Base-by-base conservation (phyloP, 1,139 yeast species). In the Candida sp. region DNA sequence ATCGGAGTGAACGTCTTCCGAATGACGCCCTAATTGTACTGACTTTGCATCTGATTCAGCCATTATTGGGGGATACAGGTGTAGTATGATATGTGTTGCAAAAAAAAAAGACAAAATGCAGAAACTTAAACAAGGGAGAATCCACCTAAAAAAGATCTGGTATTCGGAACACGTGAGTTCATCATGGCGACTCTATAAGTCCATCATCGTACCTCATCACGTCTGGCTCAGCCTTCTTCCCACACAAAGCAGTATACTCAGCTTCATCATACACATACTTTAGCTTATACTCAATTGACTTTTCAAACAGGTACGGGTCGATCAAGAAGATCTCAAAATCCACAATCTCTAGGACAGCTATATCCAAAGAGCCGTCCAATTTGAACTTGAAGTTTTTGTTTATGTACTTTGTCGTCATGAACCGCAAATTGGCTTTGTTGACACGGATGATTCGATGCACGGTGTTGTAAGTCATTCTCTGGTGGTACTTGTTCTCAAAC, bases 391-490 rank as follows among this genome's bases (percentile, higher is more conserved):
- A 67, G 27, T 60, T 59, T 3, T 46, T 38, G 9, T 43, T 42
- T 32, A 65, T 46, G n/a, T 59, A 59, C 9, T 33, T 35, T 11
- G 45, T 48, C 38, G 53, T 60, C 30, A 61, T 56, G 50, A 73
- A 71, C 35, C 56, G 52, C 8, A 75, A 61, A 33, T 61, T 62
- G 7, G 75, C 75, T 25, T 59, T 47, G 8, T 58, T 63, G 23
- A 75, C 51, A 7, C 58, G 42, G 23, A 76, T 60, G 23, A 69
- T 54, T 41, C 63, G 57, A 27, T 70, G 63, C 5, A 52, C 44
- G 0, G 77, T 71, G 26, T 63, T 58, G 48, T 54, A 68, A 0
- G 80, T 73, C 42, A 75, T 62, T 38, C 78, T 55, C 46, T 70
- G 73, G 27, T 64, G 58, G 49, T 72, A 62, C 11, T 51, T 53